These are phyloP conservation scores for Pelargonium australe DNA, from an alignment of 441 rosid genomes.

Conservation along the genomic window DNA sequence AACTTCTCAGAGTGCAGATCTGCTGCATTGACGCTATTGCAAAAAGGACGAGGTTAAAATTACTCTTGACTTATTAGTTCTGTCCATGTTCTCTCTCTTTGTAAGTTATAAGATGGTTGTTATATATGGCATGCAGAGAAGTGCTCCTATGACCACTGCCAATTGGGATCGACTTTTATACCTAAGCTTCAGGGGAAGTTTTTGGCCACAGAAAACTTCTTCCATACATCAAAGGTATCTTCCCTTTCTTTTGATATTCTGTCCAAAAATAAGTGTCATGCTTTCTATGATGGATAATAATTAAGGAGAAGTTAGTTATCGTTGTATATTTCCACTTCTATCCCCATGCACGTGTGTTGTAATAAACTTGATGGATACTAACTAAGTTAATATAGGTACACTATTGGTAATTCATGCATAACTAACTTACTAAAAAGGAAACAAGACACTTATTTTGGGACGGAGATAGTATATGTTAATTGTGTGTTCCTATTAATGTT, in stretches of 20 bases:
- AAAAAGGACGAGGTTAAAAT: constrained; percentile 58
- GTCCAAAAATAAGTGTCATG: too few species aligned
- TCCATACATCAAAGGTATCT: constrained; percentile 71
- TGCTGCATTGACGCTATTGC: constrained; percentile 50
- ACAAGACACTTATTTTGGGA: too few species aligned
- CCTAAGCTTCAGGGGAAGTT: constrained; percentile 72
- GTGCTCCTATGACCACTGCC: constrained; percentile 52
- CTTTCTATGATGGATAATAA: too few species aligned
- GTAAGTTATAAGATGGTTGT: background rate
- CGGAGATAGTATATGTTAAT: too few species aligned
- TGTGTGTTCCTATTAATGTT: constrained; percentile 1
- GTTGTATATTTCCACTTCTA: background rate
- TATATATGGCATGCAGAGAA: constrained; percentile 41
- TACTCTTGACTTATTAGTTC: background rate
- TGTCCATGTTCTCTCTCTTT: background rate
- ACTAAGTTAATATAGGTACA: too few species aligned
- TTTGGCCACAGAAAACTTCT: constrained; percentile 82
- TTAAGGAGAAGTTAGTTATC: background rate
- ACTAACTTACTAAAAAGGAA: too few species aligned
- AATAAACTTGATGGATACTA: too few species aligned
- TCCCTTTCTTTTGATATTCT: background rate
- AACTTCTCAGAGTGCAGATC: constrained; percentile 88
- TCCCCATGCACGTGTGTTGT: too few species aligned
- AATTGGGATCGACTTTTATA: constrained; percentile 63
- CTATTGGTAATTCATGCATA: too few species aligned